Evolutionary conservation across 352 stramenopile genomes (phyloP).

Genomic region (Phytophthora pinifolia): DNA sequence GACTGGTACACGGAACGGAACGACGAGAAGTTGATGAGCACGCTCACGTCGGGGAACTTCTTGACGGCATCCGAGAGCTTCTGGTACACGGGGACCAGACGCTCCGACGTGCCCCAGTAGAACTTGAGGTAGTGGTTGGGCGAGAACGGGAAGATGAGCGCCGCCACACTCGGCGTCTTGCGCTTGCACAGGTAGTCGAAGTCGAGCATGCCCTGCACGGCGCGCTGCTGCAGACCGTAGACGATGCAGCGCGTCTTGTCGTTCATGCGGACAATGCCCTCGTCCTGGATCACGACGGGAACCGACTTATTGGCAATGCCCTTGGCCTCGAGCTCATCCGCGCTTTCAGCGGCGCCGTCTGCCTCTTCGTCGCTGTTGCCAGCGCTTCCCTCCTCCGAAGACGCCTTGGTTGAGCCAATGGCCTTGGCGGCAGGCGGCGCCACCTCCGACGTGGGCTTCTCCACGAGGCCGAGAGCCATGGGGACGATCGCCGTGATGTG

Average conservation of each 20-base stretch:
- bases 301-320: constrained; percentile 24
- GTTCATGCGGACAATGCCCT: constrained; percentile 86
- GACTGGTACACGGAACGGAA: constrained; percentile 96
- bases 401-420: constrained; percentile 24
- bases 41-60: constrained; percentile 92
- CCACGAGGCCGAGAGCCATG: constrained; percentile 91
- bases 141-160: constrained; percentile 95
- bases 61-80: constrained; percentile 90
- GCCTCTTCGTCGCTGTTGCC: constrained; percentile 42
- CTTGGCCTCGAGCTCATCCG: constrained; percentile 39
- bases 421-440: constrained; percentile 24
- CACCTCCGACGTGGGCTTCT: constrained; percentile 41
- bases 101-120: constrained; percentile 96
- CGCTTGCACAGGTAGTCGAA: constrained; percentile 98
- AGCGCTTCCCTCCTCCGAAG: constrained; percentile 28
- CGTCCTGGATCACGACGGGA: constrained; percentile 71
- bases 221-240: constrained; percentile 94
- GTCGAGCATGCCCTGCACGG: constrained; percentile 97
- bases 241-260: constrained; percentile 92
- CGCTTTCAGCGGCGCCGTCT: constrained; percentile 8
- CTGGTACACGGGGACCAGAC: constrained; percentile 93
- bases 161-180: constrained; percentile 92
- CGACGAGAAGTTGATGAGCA: constrained; percentile 97
- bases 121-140: constrained; percentile 97
- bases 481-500: constrained; percentile 95